phyloP scores from a whole-genome alignment of 2,329 filamentous ascomycete species.

The Hymenoscyphus fructigenus region DNA sequence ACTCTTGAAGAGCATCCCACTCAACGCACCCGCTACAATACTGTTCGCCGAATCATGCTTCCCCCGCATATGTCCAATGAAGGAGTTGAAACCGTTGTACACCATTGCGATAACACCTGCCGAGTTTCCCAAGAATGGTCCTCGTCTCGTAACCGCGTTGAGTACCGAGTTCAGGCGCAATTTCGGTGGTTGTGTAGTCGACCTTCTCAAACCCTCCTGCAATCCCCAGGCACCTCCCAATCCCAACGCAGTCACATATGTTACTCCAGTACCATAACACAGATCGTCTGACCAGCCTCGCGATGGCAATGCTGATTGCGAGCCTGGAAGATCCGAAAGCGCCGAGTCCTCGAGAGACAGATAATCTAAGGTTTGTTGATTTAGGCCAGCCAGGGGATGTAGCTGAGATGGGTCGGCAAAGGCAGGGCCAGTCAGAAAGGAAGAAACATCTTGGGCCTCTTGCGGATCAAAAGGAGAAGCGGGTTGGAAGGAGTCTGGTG shows the following conservation, averaged over 20 bases:
- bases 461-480: conserved; percentile 65
- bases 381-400: conserved; percentile 89
- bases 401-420: conserved; percentile 85
- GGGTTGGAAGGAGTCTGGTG: conserved; percentile 47
- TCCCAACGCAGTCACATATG: conserved; percentile 83
- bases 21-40: conserved; percentile 78
- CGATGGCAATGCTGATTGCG: conserved; percentile 85
- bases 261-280: conserved; percentile 94
- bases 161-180: conserved; percentile 90
- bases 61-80: conserved; percentile 74
- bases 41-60: conserved; percentile 92
- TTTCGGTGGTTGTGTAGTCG: conserved; percentile 77
- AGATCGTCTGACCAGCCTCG: conserved; percentile 97
- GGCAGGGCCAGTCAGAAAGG: conserved; percentile 75
- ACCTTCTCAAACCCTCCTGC: conserved; percentile 81
- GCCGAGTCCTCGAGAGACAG: conserved; percentile 89
- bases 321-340: conserved; percentile 81
- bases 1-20: conserved; percentile 95
- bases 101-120: conserved; percentile 93
- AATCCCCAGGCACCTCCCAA: conserved; percentile 90
- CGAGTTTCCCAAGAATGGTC: conserved; percentile 94
- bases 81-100: conserved; percentile 91
- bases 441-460: conserved; percentile 76
- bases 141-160: conserved; percentile 89
- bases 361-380: conserved; percentile 93